Evolutionary conservation across 2,329 filamentous ascomycete genomes (phyloP).

Genomic region (Aspergillus ochraceoroseus): DNA sequence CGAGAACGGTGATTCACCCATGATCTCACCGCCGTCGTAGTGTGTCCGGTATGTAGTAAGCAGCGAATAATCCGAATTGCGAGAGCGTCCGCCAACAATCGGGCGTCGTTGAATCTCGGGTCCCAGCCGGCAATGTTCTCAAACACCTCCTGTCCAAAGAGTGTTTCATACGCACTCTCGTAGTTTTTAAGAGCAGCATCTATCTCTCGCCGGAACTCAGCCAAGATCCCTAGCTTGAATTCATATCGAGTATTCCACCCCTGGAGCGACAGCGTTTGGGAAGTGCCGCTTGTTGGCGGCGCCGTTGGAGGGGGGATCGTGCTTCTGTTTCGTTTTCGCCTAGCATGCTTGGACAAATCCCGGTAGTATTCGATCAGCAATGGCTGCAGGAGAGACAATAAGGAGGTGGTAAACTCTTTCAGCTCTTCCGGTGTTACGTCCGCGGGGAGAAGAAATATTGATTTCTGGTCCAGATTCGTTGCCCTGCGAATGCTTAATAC

Average conservation of each 20-base stretch:
- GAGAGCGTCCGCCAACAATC: slow-evolving; percentile 76
- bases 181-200: slow-evolving; percentile 81
- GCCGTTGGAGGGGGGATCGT: slow-evolving; percentile 73
- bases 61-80: slow-evolving; percentile 77
- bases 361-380: slow-evolving; percentile 84
- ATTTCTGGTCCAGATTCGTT: slow-evolving; percentile 75
- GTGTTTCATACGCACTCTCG: slow-evolving; percentile 75
- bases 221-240: slow-evolving; percentile 84
- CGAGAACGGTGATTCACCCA: slow-evolving; percentile 75
- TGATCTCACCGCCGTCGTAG: slow-evolving; percentile 70
- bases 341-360: slow-evolving; percentile 84
- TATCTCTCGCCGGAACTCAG: slow-evolving; percentile 90
- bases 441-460: slow-evolving; percentile 77
- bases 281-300: slow-evolving; percentile 76
- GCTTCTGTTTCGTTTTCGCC: slow-evolving; percentile 79
- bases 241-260: slow-evolving; percentile 95
- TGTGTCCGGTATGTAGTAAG: slow-evolving; percentile 71
- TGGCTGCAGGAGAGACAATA: slow-evolving; percentile 68
- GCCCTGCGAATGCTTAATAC: slow-evolving; percentile 72
- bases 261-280: slow-evolving; percentile 74
- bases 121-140: slow-evolving; percentile 88
- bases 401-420: slow-evolving; percentile 65
- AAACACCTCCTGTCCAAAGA: slow-evolving; percentile 78
- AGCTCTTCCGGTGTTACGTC: slow-evolving; percentile 67
- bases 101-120: slow-evolving; percentile 85